Base-by-base conservation (phyloP, 306 rosid species). In the Cicer bijugum region DNA sequence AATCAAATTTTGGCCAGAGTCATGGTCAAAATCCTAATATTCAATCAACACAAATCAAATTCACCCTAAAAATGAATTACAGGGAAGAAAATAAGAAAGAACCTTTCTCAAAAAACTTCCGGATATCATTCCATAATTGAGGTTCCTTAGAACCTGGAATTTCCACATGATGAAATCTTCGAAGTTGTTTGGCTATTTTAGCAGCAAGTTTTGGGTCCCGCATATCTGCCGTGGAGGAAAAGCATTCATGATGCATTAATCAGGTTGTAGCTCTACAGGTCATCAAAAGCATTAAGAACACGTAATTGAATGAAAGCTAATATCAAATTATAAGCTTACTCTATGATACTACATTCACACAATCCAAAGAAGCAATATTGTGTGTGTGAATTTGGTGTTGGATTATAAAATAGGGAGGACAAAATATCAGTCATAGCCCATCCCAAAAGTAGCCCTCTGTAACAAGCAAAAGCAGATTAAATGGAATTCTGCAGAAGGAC, bases 131-230 rank as follows among this genome's bases (percentile, higher is more conserved):
- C 99, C 99, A 94, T 67, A 94, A 73, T 65, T 89, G 97, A 66
- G 99, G 96, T 79, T 94, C 99, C 82, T 85, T 89, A 71, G 93
- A 86, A 56, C 92, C 92, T 46, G 97, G 97, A 83, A 94, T 75
- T 74, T 87, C 92, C 75, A 94, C 80, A 75, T 87, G 81, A 80
- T 94, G 99, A 76, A 94, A 94, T 78, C 80, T 82, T 57, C 46
- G 67, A 15, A 94, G 75, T 57, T 94, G 78, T 80, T 82, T 89
- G 43, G 99, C 99, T 67, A 91, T 87, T 83, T 82, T 89, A 53
- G 95, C 88, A 67, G 86, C 91, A 71, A 88, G 75, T 81, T 89
- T 89, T 71, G 95, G 91, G 42, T 79, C 83, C 68, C 88, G 90
- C 92, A 94, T 83, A 61, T 91, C 99, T 94, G 86, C 84, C 83